Base-by-base conservation (phyloP, 1,284 basidiomycete species). In the Heterobasidion irregulare region DNA sequence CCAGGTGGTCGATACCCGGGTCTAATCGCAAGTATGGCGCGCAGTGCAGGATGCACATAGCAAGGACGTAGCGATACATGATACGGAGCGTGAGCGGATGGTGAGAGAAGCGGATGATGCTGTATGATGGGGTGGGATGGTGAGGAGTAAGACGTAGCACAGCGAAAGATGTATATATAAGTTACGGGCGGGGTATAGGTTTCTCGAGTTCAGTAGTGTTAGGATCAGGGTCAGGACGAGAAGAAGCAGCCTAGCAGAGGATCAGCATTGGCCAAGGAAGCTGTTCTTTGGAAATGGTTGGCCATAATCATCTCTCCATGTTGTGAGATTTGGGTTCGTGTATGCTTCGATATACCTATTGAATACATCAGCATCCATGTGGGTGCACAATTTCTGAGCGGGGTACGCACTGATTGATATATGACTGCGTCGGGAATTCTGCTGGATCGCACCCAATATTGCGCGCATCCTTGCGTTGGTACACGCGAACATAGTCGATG, bases 401-500 rank as follows among this genome's bases (percentile, higher is more conserved):
- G 55, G 46, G 34, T 26, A 72, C 80, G 53, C 60, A 86, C 84
- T 80, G 68, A 34, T 85, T 72, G 63, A 92, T 92, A 65, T 92
- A 92, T 18, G 76, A 73, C 52, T 74, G 68, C 0, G 94, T 96
- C 0, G 93, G 94, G 68, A 84, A 87, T 52, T 82, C 79, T 18
- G 72, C 68, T 1, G 93, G 93, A 65, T 94, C 88, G 65, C 94
- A 96, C 1, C 92, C 91, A 43, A 92, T 75, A 65, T 89, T 91
- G 53, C 84, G 79, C 8, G 76, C 66, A 53, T 80, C 69, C 58
- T 79, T 76, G 10, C 81, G 78, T 63, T 92, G 90, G 66, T 93
- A 94, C 2, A 95, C 85, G 8, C 93, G 80, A 47, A 95, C 79
- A 70, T 84, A 96, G 65, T 97, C 92, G 54, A 96, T 72, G 33